Evolutionary conservation across 768 basidiomycete species (phyloP).

Genomic region (Boletus pseudo-olivaceus): DNA sequence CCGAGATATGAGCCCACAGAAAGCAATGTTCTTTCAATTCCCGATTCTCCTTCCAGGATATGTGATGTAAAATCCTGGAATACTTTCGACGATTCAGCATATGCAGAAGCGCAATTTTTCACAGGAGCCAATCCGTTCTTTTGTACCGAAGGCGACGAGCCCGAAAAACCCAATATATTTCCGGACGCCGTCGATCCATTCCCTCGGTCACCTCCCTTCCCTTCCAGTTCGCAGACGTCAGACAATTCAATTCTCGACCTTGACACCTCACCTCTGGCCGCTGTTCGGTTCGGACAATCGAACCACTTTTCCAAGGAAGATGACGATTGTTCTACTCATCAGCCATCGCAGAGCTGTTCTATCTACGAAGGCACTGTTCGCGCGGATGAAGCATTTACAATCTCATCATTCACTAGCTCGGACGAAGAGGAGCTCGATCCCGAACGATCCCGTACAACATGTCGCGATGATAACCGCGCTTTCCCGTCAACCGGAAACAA

Average conservation of each 20-base stretch:
- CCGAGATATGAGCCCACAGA: not conserved
- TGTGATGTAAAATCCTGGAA: not conserved
- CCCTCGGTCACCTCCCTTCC: conserved; percentile 24
- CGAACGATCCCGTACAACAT: not conserved
- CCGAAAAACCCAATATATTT: not conserved
- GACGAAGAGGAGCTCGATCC: not conserved
- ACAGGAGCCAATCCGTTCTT: not conserved
- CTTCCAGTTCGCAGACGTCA: conserved; percentile 13
- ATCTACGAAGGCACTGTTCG: not conserved
- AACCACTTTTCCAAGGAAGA: not conserved
- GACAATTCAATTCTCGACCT: conserved; percentile 18
- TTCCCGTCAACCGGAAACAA: not conserved
- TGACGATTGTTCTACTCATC: not conserved
- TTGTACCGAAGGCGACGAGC: not conserved
- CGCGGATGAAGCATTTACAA: not conserved
- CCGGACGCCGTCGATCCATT: conserved; percentile 1
- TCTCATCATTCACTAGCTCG: not conserved
- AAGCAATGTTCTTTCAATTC: not conserved
- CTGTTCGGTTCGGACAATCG: not conserved
- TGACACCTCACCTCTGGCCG: conserved; percentile 21
- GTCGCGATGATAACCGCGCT: not conserved
- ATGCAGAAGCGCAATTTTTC: not conserved
- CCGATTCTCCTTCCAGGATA: not conserved
- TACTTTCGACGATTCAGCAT: conserved; percentile 2
- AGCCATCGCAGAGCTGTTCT: not conserved